Evolutionary conservation across 2,329 filamentous ascomycete species (phyloP).

Genomic region (Ramichloridium luteum): DNA sequence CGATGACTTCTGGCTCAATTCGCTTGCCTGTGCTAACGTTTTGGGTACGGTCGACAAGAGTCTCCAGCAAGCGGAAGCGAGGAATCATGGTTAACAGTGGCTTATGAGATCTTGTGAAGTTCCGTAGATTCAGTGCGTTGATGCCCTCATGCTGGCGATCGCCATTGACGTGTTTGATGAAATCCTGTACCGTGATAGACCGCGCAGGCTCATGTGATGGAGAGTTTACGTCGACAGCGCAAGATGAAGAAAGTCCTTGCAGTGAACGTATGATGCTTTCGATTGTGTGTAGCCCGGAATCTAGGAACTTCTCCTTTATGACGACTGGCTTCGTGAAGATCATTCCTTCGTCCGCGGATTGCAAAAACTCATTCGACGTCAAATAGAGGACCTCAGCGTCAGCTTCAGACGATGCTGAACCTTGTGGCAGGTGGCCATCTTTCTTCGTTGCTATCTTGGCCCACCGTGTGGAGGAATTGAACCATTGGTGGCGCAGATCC

Average conservation of each 20-base stretch:
- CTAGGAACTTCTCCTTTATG: conserved; percentile 8
- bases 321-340: conserved; percentile 7
- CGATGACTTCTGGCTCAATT: background rate
- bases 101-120: conserved; percentile 2
- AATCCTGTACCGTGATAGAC: background rate
- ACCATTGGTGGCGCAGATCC: background rate
- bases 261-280: conserved; percentile 2
- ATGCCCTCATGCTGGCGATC: too few species aligned
- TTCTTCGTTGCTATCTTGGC: background rate
- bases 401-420: background rate
- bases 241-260: background rate
- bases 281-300: conserved; percentile 5
- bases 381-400: conserved; percentile 1
- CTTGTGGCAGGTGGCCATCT: background rate
- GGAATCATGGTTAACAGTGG: conserved; percentile 7
- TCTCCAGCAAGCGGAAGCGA: conserved; percentile 5
- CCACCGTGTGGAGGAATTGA: background rate
- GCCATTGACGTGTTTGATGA: too few species aligned
- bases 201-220: background rate
- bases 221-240: background rate
- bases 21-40: conserved; percentile 2
- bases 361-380: background rate
- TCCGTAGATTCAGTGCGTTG: conserved; percentile 7
- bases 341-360: background rate
- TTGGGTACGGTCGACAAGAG: conserved; percentile 1